Evolutionary conservation across 1,284 basidiomycete genomes (phyloP).

Genomic region (Vanrija pseudolonga): DNA sequence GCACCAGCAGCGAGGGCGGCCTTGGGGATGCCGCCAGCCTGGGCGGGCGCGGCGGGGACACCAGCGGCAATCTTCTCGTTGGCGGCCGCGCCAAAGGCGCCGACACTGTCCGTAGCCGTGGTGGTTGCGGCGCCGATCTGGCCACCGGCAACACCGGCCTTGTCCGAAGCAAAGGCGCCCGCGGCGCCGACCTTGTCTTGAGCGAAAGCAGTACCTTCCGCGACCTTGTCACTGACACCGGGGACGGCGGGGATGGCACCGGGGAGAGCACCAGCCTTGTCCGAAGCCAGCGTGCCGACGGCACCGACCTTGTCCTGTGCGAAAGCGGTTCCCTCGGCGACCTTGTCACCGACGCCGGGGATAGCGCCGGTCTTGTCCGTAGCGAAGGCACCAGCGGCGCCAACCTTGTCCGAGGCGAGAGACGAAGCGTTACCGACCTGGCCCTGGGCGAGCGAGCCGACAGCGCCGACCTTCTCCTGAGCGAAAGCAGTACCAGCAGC

Average conservation of each 20-base stretch:
- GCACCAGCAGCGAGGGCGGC: no score
- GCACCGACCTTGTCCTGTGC: background rate
- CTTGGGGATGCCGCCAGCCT: background rate
- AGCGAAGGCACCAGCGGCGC: background rate
- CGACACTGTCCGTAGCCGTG: background rate
- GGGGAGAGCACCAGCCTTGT: background rate
- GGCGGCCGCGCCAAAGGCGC: background rate
- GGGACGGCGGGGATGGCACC: no score
- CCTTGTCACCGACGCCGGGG: no score
- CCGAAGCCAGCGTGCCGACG: background rate
- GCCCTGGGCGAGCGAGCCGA: background rate
- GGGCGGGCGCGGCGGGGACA: background rate
- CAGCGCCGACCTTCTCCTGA: background rate
- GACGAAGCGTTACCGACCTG: background rate
- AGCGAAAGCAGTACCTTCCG: background rate
- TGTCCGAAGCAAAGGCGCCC: background rate
- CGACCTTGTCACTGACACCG: background rate
- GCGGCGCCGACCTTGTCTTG: background rate
- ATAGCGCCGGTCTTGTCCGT: background rate
- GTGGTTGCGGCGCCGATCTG: no score
- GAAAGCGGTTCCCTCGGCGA: no score
- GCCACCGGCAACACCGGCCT: no score
- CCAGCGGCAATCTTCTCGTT: background rate
- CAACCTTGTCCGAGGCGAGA: background rate
- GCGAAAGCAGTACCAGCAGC: background rate